phyloP scores from a whole-genome alignment of 139 green algal genomes.

The Nannochloris sp. region DNA sequence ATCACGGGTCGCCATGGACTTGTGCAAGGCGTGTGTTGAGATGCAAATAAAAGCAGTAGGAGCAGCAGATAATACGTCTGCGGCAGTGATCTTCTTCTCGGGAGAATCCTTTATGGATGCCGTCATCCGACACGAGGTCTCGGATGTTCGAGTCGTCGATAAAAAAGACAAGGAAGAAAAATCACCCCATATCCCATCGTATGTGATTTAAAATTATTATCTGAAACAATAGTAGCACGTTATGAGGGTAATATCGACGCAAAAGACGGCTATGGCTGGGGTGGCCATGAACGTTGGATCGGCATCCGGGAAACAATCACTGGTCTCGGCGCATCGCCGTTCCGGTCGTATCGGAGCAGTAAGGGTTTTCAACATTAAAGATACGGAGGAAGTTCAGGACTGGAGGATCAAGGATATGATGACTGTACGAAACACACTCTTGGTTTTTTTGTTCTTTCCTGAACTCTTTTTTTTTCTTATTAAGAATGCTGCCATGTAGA shows the following conservation, averaged over 20 bases:
- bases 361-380: neutral
- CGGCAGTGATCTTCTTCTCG: conserved; percentile 26
- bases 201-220: too few relatives aligned
- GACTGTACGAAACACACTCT: neutral
- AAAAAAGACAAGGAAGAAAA: neutral
- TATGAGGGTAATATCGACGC: too few relatives aligned
- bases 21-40: too few relatives aligned
- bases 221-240: too few relatives aligned
- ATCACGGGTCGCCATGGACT: too few relatives aligned
- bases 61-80: conserved; percentile 43
- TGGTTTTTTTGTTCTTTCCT: neutral
- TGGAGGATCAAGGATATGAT: conserved; percentile 27
- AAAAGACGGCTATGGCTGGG: neutral
- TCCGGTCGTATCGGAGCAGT: neutral
- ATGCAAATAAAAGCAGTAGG: conserved; percentile 14
- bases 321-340: too few relatives aligned
- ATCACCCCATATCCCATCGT: too few relatives aligned
- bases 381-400: conserved; percentile 8
- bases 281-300: neutral
- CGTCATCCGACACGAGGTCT: neutral
- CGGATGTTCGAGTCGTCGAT: neutral
- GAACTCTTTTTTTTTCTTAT: too few relatives aligned
- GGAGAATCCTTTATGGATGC: conserved; percentile 11
- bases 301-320: too few relatives aligned
- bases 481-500: neutral